Evolutionary conservation across 2,329 filamentous ascomycete genomes (phyloP).

Genomic region (Elsinoe perseae): DNA sequence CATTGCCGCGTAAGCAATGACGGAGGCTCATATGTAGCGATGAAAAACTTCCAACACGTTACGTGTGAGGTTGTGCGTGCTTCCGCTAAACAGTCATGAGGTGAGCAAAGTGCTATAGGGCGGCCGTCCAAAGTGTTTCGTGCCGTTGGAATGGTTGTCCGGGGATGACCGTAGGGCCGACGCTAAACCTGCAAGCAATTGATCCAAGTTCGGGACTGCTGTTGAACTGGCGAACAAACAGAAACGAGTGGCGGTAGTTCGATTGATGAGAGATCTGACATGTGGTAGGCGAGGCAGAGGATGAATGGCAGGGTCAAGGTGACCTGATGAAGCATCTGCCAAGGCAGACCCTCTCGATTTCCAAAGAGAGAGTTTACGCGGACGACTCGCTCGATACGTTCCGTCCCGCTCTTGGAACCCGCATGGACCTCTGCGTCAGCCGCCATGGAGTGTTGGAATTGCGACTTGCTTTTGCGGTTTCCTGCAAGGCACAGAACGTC

Average conservation of each 20-base stretch:
- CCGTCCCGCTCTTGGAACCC: not conserved
- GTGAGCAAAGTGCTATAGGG: not conserved
- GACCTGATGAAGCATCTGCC: constrained; percentile 6
- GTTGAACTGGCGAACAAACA: not conserved
- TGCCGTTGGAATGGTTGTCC: constrained; percentile 13
- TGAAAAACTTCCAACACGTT: not conserved
- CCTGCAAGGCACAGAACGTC: constrained; percentile 6
- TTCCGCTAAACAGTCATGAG: not conserved
- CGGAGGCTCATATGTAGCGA: constrained; percentile 13
- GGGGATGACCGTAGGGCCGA: constrained; percentile 11
- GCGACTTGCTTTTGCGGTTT: not conserved
- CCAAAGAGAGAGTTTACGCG: not conserved
- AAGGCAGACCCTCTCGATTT: not conserved
- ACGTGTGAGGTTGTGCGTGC: not conserved
- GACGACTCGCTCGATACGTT: not conserved
- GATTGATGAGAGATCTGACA: constrained; percentile 2
- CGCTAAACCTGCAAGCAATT: constrained; percentile 5
- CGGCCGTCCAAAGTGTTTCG: constrained; percentile 3
- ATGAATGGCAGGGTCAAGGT: not conserved
- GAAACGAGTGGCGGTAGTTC: constrained; percentile 8
- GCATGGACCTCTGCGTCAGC: not conserved
- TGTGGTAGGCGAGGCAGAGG: not conserved
- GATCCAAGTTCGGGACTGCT: not conserved
- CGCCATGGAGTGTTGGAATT: not conserved
- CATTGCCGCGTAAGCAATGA: constrained; percentile 24